Conservation (phyloP, 305 asterid genomes). For the Fraxinus latifolia region DNA sequence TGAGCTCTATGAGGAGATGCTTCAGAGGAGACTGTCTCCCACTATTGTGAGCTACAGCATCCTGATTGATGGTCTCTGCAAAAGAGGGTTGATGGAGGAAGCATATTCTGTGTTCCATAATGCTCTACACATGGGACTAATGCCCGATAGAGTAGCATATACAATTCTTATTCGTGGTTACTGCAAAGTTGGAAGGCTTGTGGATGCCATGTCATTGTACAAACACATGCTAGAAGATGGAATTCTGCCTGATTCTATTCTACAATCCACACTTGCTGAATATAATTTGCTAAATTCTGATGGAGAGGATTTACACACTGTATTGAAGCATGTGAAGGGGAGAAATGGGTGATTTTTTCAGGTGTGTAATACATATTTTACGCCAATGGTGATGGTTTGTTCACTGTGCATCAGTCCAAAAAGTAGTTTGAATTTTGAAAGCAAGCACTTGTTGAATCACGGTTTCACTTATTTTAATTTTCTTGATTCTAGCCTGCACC, state of each 20-base stretch:
- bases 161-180: slow-evolving; percentile 39
- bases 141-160: slow-evolving; percentile 36
- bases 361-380: neutral
- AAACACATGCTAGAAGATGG: slow-evolving; percentile 36
- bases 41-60: slow-evolving; percentile 42
- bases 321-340: neutral
- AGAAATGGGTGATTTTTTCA: neutral
- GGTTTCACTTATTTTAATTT: neutral
- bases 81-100: slow-evolving; percentile 36
- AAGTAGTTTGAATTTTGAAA: neutral
- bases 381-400: neutral
- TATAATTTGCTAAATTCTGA: slow-evolving; percentile 16
- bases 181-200: slow-evolving; percentile 34
- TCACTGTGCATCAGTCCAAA: neutral
- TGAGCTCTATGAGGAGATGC: slow-evolving; percentile 35
- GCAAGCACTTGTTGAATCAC: neutral
- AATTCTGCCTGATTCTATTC: slow-evolving; percentile 30
- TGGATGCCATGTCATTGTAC: slow-evolving; percentile 34
- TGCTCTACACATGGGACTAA: slow-evolving; percentile 29
- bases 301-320: neutral
- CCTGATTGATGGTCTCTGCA: slow-evolving; percentile 44
- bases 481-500: neutral
- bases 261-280: slow-evolving; percentile 23
- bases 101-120: slow-evolving; percentile 27
- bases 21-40: slow-evolving; percentile 35